Evolutionary conservation across 106 monocot genomes (phyloP), one percentile per base, ranked within the genome.

Genomic region (Dioscorea dumetorum): DNA sequence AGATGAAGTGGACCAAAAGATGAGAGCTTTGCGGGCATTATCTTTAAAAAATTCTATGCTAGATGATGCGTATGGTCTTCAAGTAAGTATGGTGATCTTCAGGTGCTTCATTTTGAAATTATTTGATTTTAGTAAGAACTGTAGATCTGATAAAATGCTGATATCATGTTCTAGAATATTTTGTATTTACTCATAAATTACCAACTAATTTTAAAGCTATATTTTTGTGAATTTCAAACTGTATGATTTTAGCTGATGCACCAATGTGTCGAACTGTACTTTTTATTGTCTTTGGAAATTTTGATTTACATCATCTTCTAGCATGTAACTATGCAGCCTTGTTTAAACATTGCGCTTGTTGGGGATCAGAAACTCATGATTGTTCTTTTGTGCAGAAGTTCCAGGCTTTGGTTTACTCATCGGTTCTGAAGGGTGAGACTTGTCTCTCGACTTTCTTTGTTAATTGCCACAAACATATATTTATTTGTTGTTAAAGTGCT

Each of bases 351-450:
- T 64, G 63, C 24, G 0, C 10, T 32, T 4, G 15, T 64, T 41
- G 24, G 1, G 19, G 31, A 33, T 17, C 33, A n/a, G 33, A 64
- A 33, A 15, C 16, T 17, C 28, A 53, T 49, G 71, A 19, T 50
- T 63, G 60, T 70, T 68, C 51, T 75, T 51, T 23, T 28, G 18
- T 76, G 66, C 88, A 92, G 91, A 92, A 81, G 76, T 71, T 68
- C 59, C 61, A 59, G 73, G 77, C 82, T 41, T 67, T 73, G 60
- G 19, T 80, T 23, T 88, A 92, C 59, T 88, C 82, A 23, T 50
- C 80, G 73, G 70, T 73, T 63, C 64, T 85, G 70, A 72, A 79
- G 78, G 79, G 91, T 87, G 70, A 73, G 66, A 21, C 10, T 62
- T 51, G 51, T 60, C 41, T n/a, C 33, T 59, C 19, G 49, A n/a